Conservation (phyloP, 208 protist genomes). For the Trypanosoma rangeli region DNA sequence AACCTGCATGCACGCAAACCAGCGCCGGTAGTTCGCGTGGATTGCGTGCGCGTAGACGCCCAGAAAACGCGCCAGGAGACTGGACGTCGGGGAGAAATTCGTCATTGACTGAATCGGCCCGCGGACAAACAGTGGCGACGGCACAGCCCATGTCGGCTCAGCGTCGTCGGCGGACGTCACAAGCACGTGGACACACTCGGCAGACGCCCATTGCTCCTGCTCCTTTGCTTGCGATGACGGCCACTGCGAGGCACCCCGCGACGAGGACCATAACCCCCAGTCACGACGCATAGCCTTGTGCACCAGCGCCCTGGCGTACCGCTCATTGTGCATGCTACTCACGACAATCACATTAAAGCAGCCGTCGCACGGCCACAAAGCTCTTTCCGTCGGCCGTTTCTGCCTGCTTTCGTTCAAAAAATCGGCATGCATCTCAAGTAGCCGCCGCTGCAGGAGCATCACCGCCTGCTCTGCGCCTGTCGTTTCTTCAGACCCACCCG, state of each 20-base stretch:
- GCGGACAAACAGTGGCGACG: slow-evolving; percentile 8
- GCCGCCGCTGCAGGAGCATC: background rate
- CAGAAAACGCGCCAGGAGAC: slow-evolving; percentile 8
- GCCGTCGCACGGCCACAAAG: background rate
- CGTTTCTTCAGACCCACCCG: too few relatives aligned
- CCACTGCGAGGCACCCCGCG: background rate
- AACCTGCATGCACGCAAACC: slow-evolving; percentile 9
- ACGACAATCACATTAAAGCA: slow-evolving; percentile 27
- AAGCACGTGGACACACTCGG: slow-evolving; percentile 13
- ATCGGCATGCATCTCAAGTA: slow-evolving; percentile 3
- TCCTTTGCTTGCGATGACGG: background rate
- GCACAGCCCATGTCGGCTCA: slow-evolving; percentile 3
- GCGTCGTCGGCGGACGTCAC: slow-evolving; percentile 9
- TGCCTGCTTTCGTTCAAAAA: background rate
- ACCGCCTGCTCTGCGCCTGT: background rate
- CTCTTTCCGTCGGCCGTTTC: background rate
- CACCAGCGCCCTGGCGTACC: slow-evolving; percentile 7
- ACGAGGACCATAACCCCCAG: background rate
- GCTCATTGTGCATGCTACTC: slow-evolving; percentile 24
- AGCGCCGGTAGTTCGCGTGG: slow-evolving; percentile 20
- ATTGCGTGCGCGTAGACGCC: slow-evolving; percentile 19
- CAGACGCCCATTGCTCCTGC: background rate
- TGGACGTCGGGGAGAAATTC: background rate
- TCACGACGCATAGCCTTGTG: slow-evolving; percentile 4
- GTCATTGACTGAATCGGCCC: background rate